phyloP scores from a whole-genome alignment of 345 rosid genomes.

The Euclidium syriacum region DNA sequence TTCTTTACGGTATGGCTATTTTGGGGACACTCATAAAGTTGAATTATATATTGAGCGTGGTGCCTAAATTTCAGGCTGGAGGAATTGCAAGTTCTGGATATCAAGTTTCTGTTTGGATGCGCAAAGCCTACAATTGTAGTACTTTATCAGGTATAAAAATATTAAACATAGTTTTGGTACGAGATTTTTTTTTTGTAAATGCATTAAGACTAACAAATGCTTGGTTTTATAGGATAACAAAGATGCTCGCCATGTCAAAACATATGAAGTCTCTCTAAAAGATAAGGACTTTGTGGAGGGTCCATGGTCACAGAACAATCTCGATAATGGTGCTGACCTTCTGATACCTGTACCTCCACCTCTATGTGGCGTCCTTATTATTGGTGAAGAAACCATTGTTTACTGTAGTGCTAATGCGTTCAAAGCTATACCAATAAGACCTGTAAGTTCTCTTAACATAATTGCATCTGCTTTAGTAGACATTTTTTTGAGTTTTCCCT shows the following conservation, averaged over 20 bases:
- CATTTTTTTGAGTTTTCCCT: not conserved
- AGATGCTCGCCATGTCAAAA: slow-evolving; percentile 97
- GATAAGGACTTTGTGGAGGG: slow-evolving; percentile 98
- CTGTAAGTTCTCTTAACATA: slow-evolving; percentile 46
- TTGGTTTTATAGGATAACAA: slow-evolving; percentile 70
- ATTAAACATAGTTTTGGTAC: not conserved
- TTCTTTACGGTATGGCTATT: not conserved
- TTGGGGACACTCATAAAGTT: not conserved
- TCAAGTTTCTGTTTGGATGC: slow-evolving; percentile 94
- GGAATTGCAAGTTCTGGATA: slow-evolving; percentile 97
- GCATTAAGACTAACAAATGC: slow-evolving; percentile 8
- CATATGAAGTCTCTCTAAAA: slow-evolving; percentile 89
- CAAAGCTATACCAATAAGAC: slow-evolving; percentile 86
- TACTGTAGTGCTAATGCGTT: slow-evolving; percentile 91
- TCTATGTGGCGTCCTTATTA: slow-evolving; percentile 94
- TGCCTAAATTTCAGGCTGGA: slow-evolving; percentile 61
- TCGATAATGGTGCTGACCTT: slow-evolving; percentile 88
- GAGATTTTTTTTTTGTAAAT: not conserved
- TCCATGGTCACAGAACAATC: slow-evolving; percentile 94
- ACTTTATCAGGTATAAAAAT: slow-evolving; percentile 67
- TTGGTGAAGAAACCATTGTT: slow-evolving; percentile 96
- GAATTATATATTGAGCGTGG: slow-evolving; percentile 5
- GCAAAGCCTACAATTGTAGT: slow-evolving; percentile 94
- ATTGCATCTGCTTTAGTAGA: not conserved
- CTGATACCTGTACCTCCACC: slow-evolving; percentile 97